These are phyloP conservation scores for Saccharomyces cerevisiae DNA, from an alignment of 805 yeast species.

Conservation along the genomic window DNA sequence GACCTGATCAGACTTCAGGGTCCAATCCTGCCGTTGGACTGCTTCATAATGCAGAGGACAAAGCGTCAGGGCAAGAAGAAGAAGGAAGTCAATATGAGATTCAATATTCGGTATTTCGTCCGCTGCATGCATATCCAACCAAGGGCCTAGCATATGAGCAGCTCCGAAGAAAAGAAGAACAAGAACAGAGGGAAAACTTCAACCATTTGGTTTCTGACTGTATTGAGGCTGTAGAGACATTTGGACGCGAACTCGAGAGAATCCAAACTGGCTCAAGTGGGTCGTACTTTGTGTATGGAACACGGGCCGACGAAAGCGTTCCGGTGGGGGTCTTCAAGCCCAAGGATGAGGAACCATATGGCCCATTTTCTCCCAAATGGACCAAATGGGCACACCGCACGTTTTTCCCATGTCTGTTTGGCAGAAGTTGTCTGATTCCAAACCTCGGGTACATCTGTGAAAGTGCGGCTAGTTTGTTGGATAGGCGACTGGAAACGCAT, in stretches of 20 bases:
- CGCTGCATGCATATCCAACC: constrained; percentile 29
- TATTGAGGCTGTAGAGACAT: constrained; percentile 37
- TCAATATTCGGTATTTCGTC: constrained; percentile 48
- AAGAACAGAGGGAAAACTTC: constrained; percentile 5
- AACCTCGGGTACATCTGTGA: constrained; percentile 67
- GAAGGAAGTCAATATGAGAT: constrained; percentile 34
- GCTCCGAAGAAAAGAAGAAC: not conserved
- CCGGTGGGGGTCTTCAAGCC: constrained; percentile 65
- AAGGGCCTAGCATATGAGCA: constrained; percentile 6
- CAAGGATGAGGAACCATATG: constrained; percentile 74
- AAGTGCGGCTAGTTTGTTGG: constrained; percentile 62
- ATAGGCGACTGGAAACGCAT: constrained; percentile 46
- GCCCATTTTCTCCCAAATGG: constrained; percentile 72
- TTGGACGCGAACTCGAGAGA: constrained; percentile 40
- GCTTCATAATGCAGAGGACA: not conserved
- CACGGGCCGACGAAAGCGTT: constrained; percentile 9
- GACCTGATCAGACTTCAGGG: not conserved
- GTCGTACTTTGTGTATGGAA: constrained; percentile 48
- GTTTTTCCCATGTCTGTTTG: constrained; percentile 70
- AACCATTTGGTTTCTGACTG: constrained; percentile 35
- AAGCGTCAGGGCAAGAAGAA: not conserved
- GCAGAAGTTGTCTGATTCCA: constrained; percentile 63
- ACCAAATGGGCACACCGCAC: constrained; percentile 71
- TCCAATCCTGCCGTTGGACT: constrained; percentile 2
- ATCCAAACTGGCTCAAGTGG: constrained; percentile 66